Conservation (phyloP, 805 yeast genomes). For the Schizosaccharomyces japonicus region DNA sequence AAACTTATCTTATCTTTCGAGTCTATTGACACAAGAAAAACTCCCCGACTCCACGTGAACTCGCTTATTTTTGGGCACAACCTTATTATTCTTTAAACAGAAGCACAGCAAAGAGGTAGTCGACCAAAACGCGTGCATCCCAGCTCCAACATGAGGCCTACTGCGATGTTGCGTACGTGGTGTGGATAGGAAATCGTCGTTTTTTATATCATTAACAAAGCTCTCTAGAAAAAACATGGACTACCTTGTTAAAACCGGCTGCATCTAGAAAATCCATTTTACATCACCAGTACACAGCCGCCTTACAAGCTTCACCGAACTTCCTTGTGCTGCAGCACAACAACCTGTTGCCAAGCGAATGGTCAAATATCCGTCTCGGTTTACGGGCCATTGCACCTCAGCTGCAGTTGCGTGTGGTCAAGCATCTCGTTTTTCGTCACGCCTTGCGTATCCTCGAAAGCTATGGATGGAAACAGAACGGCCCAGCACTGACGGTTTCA, state of each 20-base stretch:
- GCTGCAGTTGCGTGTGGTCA: not conserved
- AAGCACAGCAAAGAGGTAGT: no score
- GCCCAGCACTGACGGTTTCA: not conserved
- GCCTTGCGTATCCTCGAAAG: not conserved
- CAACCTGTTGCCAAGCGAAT: conserved; percentile 1
- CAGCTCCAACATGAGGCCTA: no score
- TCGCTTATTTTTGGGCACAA: no score
- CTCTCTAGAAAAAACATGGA: no score
- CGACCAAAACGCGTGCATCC: no score
- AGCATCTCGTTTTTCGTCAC: not conserved
- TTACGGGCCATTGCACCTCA: not conserved
- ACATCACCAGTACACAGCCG: not conserved
- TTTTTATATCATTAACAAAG: no score
- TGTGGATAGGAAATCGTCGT: no score
- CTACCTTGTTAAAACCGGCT: not conserved
- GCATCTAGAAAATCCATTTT: not conserved
- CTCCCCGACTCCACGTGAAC: no score
- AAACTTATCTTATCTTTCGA: no score
- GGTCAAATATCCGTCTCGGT: not conserved
- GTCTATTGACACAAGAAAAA: no score
- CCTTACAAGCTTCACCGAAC: not conserved
- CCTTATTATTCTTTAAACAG: no score
- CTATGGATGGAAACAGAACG: not conserved
- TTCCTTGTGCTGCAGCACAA: conserved; percentile 1
- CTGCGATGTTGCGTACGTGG: no score